Conservation (phyloP, 805 yeast genomes). For the Candida andamanensis region DNA sequence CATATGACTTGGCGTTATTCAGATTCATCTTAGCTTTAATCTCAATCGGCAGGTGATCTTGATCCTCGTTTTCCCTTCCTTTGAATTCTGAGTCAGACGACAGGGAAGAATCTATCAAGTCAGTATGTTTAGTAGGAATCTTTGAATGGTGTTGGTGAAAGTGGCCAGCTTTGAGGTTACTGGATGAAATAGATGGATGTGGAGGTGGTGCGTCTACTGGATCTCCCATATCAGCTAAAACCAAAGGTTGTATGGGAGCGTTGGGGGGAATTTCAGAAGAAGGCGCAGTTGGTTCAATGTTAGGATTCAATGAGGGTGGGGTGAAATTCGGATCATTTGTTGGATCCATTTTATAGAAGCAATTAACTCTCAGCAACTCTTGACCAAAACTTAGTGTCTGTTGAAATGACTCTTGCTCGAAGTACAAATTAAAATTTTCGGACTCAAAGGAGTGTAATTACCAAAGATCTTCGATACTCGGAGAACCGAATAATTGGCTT, state of each 20-base stretch:
- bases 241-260: slow-evolving; percentile 73
- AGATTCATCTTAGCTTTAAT: neutral
- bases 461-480: too few relatives aligned
- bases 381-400: too few relatives aligned
- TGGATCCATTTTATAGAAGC: too few relatives aligned
- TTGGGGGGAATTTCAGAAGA: slow-evolving; percentile 65
- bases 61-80: neutral
- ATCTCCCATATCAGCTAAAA: slow-evolving; percentile 66
- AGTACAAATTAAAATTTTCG: too few relatives aligned
- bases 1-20: slow-evolving; percentile 1
- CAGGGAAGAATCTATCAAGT: slow-evolving; percentile 31
- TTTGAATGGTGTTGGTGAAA: slow-evolving; percentile 19
- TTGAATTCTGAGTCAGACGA: neutral
- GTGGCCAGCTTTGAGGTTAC: neutral
- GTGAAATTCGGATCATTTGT: slow-evolving; percentile 85
- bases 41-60: neutral
- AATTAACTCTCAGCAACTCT: too few relatives aligned
- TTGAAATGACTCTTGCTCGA: too few relatives aligned
- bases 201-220: slow-evolving; percentile 72
- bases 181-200: slow-evolving; percentile 31
- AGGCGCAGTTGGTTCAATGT: slow-evolving; percentile 61
- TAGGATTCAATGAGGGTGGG: slow-evolving; percentile 70
- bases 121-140: slow-evolving; percentile 55
- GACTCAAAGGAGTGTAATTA: too few relatives aligned
- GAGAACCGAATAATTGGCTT: too few relatives aligned